Conservation (phyloP, 2,329 filamentous ascomycete genomes). For the Colletotrichum sansevieriae region DNA sequence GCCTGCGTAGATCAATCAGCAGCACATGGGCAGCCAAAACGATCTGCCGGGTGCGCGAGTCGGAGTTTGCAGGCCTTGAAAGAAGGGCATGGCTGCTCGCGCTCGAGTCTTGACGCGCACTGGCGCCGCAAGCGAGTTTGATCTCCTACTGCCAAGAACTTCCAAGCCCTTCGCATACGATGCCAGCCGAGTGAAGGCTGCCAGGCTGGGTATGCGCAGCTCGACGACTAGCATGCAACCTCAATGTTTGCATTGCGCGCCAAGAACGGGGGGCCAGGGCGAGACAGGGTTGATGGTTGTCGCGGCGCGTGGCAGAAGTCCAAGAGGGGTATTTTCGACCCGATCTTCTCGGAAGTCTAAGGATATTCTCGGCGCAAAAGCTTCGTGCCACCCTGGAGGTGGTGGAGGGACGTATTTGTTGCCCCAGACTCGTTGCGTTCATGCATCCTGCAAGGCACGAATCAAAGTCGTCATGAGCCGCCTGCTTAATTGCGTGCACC, state of each 20-base stretch:
- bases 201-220: background rate
- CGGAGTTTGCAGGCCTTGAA: conserved; percentile 13
- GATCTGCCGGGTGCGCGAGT: conserved; percentile 11
- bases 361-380: conserved; percentile 14
- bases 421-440: conserved; percentile 5
- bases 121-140: conserved; percentile 39
- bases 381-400: conserved; percentile 4
- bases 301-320: background rate
- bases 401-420: background rate
- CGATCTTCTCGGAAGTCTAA: conserved; percentile 1
- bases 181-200: background rate
- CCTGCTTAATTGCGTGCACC: background rate
- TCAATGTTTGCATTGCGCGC: conserved; percentile 18
- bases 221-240: background rate
- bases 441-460: conserved; percentile 17
- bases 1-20: conserved; percentile 36
- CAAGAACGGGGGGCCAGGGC: conserved; percentile 2
- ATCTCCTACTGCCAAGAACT: conserved; percentile 31
- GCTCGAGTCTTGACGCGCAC: conserved; percentile 25
- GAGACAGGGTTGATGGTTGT: background rate
- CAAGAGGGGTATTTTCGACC: background rate
- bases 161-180: background rate
- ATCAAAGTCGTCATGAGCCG: conserved; percentile 1
- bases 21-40: conserved; percentile 6
- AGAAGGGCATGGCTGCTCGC: background rate